Evolutionary conservation across 176 grass and related monocot genomes (phyloP).

Genomic region (Ensete glaucum): DNA sequence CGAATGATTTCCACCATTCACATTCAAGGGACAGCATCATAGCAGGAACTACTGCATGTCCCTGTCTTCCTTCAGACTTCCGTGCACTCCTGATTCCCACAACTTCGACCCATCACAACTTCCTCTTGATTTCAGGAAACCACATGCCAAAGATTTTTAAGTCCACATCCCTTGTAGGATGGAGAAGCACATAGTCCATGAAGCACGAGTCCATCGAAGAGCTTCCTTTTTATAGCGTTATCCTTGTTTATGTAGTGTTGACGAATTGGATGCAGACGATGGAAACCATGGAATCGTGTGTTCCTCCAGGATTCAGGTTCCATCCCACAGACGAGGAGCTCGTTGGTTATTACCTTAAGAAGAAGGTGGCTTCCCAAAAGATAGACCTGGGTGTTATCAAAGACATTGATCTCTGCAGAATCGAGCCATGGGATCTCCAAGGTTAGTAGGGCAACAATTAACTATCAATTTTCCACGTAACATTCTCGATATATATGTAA

Average conservation of each 20-base stretch:
- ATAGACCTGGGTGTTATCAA: conserved; percentile 97
- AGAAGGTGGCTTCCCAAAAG: conserved; percentile 97
- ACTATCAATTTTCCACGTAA: background rate
- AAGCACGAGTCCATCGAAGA: background rate
- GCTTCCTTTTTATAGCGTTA: background rate
- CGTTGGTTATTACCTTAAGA: conserved; percentile 95
- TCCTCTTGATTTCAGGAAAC: too few species aligned
- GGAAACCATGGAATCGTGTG: conserved; percentile 54
- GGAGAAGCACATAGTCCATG: too few species aligned
- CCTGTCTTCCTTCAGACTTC: background rate
- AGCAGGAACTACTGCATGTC: conserved; percentile 40
- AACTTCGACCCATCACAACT: too few species aligned
- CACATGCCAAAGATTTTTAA: too few species aligned
- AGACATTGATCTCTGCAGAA: conserved; percentile 93
- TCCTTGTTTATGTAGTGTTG: background rate
- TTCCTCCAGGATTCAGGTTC: conserved; percentile 98
- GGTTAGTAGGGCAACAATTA: conserved; percentile 28
- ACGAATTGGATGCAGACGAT: conserved; percentile 28
- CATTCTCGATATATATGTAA: background rate
- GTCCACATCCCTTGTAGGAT: background rate
- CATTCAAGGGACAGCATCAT: conserved; percentile 82
- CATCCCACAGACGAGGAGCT: conserved; percentile 98
- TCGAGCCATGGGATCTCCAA: conserved; percentile 98
- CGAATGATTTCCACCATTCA: conserved; percentile 35
- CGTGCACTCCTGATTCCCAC: too few species aligned